These are phyloP conservation scores for Ceratocystis huliohia DNA, from an alignment of 2,329 filamentous ascomycete genomes.

Conservation along the genomic window DNA sequence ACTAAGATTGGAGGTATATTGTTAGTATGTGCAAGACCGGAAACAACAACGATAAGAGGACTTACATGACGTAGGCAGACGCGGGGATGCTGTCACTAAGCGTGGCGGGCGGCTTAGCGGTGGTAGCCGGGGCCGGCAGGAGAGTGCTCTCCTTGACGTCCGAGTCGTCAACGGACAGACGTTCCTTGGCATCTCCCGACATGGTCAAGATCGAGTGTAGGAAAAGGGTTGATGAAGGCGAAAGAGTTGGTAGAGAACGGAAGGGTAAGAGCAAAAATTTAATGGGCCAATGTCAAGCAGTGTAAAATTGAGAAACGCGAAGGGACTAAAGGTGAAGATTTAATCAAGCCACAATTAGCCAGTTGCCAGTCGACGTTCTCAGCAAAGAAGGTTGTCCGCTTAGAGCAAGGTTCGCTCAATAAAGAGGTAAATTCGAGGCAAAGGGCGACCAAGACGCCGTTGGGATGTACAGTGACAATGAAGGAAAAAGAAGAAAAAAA, in stretches of 20 bases:
- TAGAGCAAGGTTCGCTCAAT: too few relatives aligned
- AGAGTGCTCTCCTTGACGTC: constrained; percentile 35
- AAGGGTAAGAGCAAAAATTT: not conserved
- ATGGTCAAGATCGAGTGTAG: constrained; percentile 27
- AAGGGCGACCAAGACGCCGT: not conserved
- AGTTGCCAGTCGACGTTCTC: too few relatives aligned
- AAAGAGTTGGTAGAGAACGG: not conserved
- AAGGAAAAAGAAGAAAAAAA: not conserved
- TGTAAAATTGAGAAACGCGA: not conserved
- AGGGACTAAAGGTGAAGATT: not conserved
- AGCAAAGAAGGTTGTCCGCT: too few relatives aligned
- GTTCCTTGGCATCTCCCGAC: constrained; percentile 61
- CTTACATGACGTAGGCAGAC: constrained; percentile 68
- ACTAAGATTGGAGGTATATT: constrained; percentile 8
- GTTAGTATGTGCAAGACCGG: constrained; percentile 10
- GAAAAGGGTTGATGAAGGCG: constrained; percentile 22
- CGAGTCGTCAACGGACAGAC: constrained; percentile 72
- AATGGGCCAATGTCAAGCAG: too few relatives aligned
- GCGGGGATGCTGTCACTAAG: constrained; percentile 62
- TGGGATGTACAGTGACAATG: not conserved
- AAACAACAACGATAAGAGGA: constrained; percentile 20
- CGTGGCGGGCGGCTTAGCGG: constrained; percentile 57
- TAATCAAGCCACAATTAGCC: too few relatives aligned
- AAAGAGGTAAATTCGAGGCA: not conserved
- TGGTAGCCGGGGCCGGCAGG: constrained; percentile 57